A percentile compares a stretch with the other conserved stretches of the same genome.
Conservation (phyloP, 768 basidiomycete genomes). For the Amanita brunnescens region DNA sequence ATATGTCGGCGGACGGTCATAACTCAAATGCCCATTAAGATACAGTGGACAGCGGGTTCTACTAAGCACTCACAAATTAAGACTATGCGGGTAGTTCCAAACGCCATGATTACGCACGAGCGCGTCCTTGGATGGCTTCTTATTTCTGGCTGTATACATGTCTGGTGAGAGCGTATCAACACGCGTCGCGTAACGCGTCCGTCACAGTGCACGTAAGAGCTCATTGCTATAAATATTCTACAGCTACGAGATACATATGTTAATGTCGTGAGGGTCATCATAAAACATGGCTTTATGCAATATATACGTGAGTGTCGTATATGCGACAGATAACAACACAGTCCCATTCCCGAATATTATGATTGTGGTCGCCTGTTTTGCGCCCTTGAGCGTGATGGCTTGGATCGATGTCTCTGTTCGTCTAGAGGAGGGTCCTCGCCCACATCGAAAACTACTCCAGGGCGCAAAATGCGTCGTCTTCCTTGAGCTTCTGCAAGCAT, state of each 20-base stretch:
- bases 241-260: neutral
- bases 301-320: neutral
- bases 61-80: constrained; percentile 63
- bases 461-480: constrained; percentile 36
- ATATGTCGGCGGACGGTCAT: constrained; percentile 74
- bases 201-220: too few species aligned
- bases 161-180: neutral
- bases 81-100: constrained; percentile 50
- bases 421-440: constrained; percentile 40
- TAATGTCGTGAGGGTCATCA: neutral
- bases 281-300: constrained; percentile 1
- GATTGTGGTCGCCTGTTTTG: constrained; percentile 2
- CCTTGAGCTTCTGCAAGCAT: constrained; percentile 28
- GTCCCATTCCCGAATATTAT: too few species aligned
- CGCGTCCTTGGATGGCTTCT: constrained; percentile 16
- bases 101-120: constrained; percentile 20
- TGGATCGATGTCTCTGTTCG: constrained; percentile 22
- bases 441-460: constrained; percentile 61
- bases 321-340: neutral
- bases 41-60: neutral
- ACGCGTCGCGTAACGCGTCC: constrained; percentile 3
- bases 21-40: constrained; percentile 37
- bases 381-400: constrained; percentile 11
- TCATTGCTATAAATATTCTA: neutral
- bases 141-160: constrained; percentile 31